phyloP scores from a whole-genome alignment of 2,329 filamentous ascomycete species.

The Fusarium papillatum region DNA sequence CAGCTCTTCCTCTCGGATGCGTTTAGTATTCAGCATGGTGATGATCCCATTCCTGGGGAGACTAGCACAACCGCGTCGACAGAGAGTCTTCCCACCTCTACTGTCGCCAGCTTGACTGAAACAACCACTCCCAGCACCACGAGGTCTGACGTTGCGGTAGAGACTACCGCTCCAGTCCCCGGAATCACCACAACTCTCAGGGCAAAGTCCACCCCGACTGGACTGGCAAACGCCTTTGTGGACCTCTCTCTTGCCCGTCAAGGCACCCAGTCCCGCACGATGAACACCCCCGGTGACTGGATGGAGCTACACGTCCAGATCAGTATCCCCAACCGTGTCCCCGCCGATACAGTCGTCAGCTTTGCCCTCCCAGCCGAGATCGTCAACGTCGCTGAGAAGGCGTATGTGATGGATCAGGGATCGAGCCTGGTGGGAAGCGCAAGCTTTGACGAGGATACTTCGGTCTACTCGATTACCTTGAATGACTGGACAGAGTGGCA shows the following conservation, averaged over 20 bases:
- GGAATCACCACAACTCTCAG: neutral
- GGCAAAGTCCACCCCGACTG: neutral
- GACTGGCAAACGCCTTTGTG: neutral
- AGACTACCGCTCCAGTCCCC: neutral
- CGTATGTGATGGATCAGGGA: neutral
- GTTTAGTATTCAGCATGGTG: neutral
- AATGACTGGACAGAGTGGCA: constrained; percentile 12
- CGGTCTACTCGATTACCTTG: constrained; percentile 1
- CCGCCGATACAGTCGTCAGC: neutral
- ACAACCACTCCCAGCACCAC: neutral
- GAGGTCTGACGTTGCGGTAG: neutral
- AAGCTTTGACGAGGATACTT: neutral
- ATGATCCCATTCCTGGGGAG: neutral
- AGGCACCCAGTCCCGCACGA: neutral
- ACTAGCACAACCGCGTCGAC: neutral
- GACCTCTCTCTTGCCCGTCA: neutral
- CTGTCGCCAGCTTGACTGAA: neutral
- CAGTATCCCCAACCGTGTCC: neutral
- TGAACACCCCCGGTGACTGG: neutral
- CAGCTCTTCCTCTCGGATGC: neutral
- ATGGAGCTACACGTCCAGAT: neutral
- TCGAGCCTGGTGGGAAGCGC: neutral
- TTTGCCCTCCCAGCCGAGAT: constrained; percentile 21
- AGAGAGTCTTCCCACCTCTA: neutral
- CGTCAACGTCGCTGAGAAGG: constrained; percentile 14